Evolutionary conservation across 495 filamentous ascomycete species (phyloP).

Genomic region (Penicillium canescens): DNA sequence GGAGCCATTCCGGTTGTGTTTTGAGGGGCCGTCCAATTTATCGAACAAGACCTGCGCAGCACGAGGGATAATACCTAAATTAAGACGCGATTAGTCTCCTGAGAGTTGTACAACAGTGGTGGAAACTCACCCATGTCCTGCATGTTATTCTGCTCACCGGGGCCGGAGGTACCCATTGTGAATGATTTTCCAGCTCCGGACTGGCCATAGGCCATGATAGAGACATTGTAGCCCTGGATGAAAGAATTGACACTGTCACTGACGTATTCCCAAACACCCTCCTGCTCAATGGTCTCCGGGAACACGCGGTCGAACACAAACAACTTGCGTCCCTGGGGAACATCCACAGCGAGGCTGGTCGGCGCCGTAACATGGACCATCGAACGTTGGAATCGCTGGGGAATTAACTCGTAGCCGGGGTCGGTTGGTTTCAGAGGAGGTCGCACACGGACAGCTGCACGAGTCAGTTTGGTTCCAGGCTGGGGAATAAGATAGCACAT

Average conservation of each 20-base stretch:
- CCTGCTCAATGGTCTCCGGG: slow-evolving; percentile 77
- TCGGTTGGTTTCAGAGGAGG: slow-evolving; percentile 82
- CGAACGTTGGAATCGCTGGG: slow-evolving; percentile 89
- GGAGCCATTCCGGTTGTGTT: slow-evolving; percentile 49
- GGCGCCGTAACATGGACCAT: slow-evolving; percentile 87
- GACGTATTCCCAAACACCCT: slow-evolving; percentile 94
- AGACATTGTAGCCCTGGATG: slow-evolving; percentile 97
- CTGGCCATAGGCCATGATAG: slow-evolving; percentile 94
- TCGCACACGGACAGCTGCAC: slow-evolving; percentile 85
- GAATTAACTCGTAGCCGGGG: slow-evolving; percentile 91
- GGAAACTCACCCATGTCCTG: slow-evolving; percentile 72
- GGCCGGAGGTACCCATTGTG: slow-evolving; percentile 96
- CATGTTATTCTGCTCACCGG: slow-evolving; percentile 72
- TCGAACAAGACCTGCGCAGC: slow-evolving; percentile 88
- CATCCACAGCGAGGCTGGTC: slow-evolving; percentile 85
- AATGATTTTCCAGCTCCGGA: slow-evolving; percentile 99
- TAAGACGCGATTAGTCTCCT: neutral
- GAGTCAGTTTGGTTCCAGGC: slow-evolving; percentile 8
- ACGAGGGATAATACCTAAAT: slow-evolving; percentile 84
- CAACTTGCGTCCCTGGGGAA: slow-evolving; percentile 86
- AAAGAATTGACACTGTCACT: slow-evolving; percentile 89
- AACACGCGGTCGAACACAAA: slow-evolving; percentile 98
- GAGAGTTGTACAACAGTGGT: neutral
- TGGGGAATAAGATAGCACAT: slow-evolving; percentile 41
- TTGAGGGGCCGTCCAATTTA: slow-evolving; percentile 63